Conservation (phyloP, 352 stramenopile species). For the Phytophthora cactorum region DNA sequence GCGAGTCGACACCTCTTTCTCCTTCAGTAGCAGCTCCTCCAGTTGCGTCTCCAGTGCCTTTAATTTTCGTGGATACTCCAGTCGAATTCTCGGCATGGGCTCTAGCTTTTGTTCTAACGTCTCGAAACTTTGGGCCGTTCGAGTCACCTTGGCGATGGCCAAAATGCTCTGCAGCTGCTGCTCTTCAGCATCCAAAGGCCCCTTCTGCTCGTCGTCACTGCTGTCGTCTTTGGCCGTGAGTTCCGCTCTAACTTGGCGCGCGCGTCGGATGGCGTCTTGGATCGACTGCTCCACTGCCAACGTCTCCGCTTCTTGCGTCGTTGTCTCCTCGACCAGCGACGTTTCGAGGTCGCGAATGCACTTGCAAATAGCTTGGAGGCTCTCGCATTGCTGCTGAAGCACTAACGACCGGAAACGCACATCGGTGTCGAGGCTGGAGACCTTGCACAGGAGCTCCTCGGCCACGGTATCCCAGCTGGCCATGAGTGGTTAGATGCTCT, state of each 20-base stretch:
- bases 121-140: slow-evolving; percentile 3
- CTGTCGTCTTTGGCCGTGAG: slow-evolving; percentile 2
- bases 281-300: slow-evolving; percentile 46
- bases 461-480: slow-evolving; percentile 16
- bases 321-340: slow-evolving; percentile 8
- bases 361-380: slow-evolving; percentile 34
- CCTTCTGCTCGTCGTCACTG: slow-evolving; percentile 3
- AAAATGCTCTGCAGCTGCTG: slow-evolving; percentile 36
- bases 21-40: slow-evolving; percentile 34
- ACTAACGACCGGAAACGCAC: slow-evolving; percentile 39
- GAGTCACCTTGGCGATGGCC: slow-evolving; percentile 37
- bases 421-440: slow-evolving; percentile 40
- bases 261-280: slow-evolving; percentile 53
- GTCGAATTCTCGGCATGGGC: slow-evolving; percentile 1
- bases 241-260: slow-evolving; percentile 38
- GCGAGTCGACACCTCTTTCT: slow-evolving; percentile 46
- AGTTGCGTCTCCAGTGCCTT: slow-evolving; percentile 52
- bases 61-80: slow-evolving; percentile 61
- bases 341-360: slow-evolving; percentile 29
- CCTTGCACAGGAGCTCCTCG: slow-evolving; percentile 24
- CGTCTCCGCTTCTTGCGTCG: slow-evolving; percentile 19
- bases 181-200: neutral
- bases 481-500: neutral
- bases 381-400: slow-evolving; percentile 45
- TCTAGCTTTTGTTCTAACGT: slow-evolving; percentile 4